phyloP scores from a whole-genome alignment of 495 filamentous ascomycete species.

The Lophiostoma macrostomum region DNA sequence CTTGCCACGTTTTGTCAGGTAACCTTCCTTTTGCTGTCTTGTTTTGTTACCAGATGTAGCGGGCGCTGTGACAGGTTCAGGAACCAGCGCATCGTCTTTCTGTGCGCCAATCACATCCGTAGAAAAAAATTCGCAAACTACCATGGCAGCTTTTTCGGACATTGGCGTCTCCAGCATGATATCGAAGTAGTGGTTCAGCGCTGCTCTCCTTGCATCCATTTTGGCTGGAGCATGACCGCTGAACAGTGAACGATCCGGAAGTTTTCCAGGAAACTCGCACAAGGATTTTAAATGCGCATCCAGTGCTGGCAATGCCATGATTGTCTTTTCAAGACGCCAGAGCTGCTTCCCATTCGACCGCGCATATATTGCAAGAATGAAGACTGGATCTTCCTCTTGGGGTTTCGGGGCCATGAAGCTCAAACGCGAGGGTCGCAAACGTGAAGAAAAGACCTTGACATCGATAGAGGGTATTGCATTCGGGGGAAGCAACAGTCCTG shows the following conservation, averaged over 20 bases:
- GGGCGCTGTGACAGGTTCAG: slow-evolving; percentile 49
- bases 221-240: slow-evolving; percentile 91
- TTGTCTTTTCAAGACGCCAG: slow-evolving; percentile 92
- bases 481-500: slow-evolving; percentile 77
- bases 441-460: slow-evolving; percentile 83
- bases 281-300: slow-evolving; percentile 75
- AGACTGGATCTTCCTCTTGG: slow-evolving; percentile 84
- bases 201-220: slow-evolving; percentile 78
- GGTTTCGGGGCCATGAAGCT: slow-evolving; percentile 69
- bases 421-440: slow-evolving; percentile 84
- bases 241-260: slow-evolving; percentile 84
- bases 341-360: slow-evolving; percentile 75
- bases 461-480: slow-evolving; percentile 85
- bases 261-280: slow-evolving; percentile 61
- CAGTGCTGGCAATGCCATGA: slow-evolving; percentile 72
- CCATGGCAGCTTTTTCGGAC: slow-evolving; percentile 73
- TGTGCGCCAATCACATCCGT: slow-evolving; percentile 78
- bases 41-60: slow-evolving; percentile 45
- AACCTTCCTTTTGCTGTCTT: slow-evolving; percentile 76
- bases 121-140: slow-evolving; percentile 84
- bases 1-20: slow-evolving; percentile 93
- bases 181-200: slow-evolving; percentile 82
- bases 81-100: slow-evolving; percentile 48
- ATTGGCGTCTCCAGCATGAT: slow-evolving; percentile 76
- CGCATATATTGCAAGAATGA: slow-evolving; percentile 81